Evolutionary conservation across 2,329 filamentous ascomycete genomes (phyloP).

Genomic region (Microsporum audouinii): DNA sequence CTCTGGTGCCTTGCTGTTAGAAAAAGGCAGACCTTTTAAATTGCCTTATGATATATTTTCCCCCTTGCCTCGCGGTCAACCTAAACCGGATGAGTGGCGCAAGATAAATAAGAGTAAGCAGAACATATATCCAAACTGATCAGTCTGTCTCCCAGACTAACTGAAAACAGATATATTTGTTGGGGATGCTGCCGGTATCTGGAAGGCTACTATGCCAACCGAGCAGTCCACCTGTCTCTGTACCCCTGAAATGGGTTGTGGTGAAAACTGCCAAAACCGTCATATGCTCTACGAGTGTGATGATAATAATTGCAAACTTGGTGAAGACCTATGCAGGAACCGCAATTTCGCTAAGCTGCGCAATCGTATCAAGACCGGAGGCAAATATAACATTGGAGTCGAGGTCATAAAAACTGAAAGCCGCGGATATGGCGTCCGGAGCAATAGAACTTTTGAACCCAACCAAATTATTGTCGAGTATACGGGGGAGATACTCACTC

Average conservation of each 20-base stretch:
- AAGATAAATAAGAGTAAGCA: slow-evolving; percentile 79
- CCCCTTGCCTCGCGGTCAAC: slow-evolving; percentile 71
- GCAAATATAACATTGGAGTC: slow-evolving; percentile 82
- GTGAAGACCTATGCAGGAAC: slow-evolving; percentile 65
- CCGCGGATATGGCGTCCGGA: slow-evolving; percentile 82
- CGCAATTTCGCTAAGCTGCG: slow-evolving; percentile 74
- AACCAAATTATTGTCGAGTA: slow-evolving; percentile 98
- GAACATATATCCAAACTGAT: not conserved
- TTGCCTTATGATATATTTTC: slow-evolving; percentile 84
- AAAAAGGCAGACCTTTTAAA: slow-evolving; percentile 69
- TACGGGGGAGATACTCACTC: slow-evolving; percentile 92
- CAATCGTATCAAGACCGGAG: slow-evolving; percentile 61
- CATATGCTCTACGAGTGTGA: slow-evolving; percentile 98
- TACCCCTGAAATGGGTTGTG: slow-evolving; percentile 65
- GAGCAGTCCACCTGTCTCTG: slow-evolving; percentile 72
- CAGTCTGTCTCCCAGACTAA: not conserved
- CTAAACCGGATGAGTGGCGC: slow-evolving; percentile 85
- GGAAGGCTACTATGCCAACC: slow-evolving; percentile 66
- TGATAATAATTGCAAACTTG: slow-evolving; percentile 71
- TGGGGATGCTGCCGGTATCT: slow-evolving; percentile 66
- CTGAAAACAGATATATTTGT: slow-evolving; percentile 69
- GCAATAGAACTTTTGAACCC: slow-evolving; percentile 73
- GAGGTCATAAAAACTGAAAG: slow-evolving; percentile 87
- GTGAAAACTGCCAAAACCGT: slow-evolving; percentile 81
- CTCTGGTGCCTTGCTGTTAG: slow-evolving; percentile 57